These are phyloP conservation scores for Alternaria infectoria DNA, from an alignment of 2,329 filamentous ascomycete genomes.

Conservation along the genomic window DNA sequence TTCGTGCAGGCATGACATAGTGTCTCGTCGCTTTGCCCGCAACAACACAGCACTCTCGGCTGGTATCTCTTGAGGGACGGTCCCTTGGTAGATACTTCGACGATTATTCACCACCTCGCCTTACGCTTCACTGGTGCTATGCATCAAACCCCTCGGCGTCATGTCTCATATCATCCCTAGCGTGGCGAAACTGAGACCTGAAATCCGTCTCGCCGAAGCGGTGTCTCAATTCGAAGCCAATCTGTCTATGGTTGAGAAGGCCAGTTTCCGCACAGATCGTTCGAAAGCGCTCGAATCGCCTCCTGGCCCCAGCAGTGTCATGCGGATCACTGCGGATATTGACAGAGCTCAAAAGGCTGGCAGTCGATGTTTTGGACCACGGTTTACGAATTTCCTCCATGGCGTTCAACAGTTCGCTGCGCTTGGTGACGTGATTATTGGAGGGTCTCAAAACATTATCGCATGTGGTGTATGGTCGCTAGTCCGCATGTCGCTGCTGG, in stretches of 20 bases:
- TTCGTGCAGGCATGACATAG: too few species aligned
- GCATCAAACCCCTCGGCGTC: background rate
- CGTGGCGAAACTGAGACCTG: background rate
- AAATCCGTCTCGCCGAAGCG: background rate
- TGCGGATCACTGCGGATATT: conserved; percentile 49
- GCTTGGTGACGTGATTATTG: conserved; percentile 52
- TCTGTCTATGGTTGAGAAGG: background rate
- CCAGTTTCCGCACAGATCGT: background rate
- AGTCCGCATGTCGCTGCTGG: conserved; percentile 51
- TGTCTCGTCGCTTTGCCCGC: too few species aligned
- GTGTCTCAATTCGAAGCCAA: background rate
- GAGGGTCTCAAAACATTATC: conserved; percentile 54
- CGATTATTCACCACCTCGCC: background rate
- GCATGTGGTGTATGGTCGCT: conserved; percentile 55
- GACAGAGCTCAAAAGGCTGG: conserved; percentile 31
- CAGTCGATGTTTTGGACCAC: conserved; percentile 49
- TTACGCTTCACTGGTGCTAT: too few species aligned
- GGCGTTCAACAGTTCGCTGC: conserved; percentile 53
- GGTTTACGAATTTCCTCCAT: conserved; percentile 51
- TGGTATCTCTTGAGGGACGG: too few species aligned
- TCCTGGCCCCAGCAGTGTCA: background rate
- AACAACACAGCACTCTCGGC: too few species aligned
- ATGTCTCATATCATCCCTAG: background rate
- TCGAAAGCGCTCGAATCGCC: background rate
- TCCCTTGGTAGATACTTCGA: background rate